phyloP scores from a whole-genome alignment of 257 asterid genomes.

The Misopates orontium region DNA sequence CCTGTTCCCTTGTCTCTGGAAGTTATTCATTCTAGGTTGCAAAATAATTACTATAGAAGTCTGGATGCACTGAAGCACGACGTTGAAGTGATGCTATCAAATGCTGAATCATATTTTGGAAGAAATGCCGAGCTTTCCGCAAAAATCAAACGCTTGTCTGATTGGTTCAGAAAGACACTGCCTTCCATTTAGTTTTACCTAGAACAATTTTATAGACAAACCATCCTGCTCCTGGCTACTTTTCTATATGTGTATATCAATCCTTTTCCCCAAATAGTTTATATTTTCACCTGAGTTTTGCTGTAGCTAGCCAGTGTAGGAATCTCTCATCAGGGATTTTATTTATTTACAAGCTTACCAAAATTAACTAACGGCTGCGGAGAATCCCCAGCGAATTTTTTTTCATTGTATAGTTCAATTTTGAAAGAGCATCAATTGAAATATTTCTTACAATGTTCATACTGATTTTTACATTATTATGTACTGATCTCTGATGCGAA shows the following conservation, averaged over 20 bases:
- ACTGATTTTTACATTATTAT: not conserved
- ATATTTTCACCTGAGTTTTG: conserved; percentile 23
- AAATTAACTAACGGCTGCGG: conserved; percentile 29
- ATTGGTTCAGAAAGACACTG: conserved; percentile 63
- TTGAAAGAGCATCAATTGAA: conserved; percentile 15
- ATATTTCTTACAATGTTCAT: conserved; percentile 4
- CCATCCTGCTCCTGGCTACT: conserved; percentile 30
- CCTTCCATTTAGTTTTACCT: conserved; percentile 44
- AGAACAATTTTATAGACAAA: conserved; percentile 70
- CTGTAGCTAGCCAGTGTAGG: conserved; percentile 22
- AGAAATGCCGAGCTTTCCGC: conserved; percentile 52
- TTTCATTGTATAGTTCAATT: conserved; percentile 37
- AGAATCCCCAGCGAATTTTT: conserved; percentile 36
- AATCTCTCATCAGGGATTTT: conserved; percentile 20
- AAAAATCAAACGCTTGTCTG: conserved; percentile 65
- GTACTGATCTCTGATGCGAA: not conserved
- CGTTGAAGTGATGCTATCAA: conserved; percentile 66
- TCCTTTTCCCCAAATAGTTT: conserved; percentile 4
- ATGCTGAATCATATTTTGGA: conserved; percentile 60
- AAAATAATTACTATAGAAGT: conserved; percentile 83
- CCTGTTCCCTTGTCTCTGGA: conserved; percentile 87
- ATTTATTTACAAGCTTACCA: conserved; percentile 27
- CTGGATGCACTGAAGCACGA: conserved; percentile 84
- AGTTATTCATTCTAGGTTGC: conserved; percentile 65
- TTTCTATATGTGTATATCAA: conserved; percentile 31